These are phyloP conservation scores for Pholiota molesta DNA, from an alignment of 768 basidiomycete species.

Conservation along the genomic window DNA sequence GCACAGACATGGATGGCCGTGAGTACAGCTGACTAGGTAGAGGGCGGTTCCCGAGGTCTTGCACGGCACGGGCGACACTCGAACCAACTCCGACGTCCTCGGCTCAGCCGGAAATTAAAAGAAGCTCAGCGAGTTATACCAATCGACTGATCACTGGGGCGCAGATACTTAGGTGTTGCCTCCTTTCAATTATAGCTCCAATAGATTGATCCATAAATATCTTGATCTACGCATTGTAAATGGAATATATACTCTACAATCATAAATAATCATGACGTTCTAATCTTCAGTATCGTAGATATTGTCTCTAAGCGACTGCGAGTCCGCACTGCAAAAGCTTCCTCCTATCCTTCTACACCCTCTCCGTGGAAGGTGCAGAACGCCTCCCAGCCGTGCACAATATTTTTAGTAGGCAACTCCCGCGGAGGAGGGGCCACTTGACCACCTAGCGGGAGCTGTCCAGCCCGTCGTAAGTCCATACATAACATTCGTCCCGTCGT, in stretches of 20 bases:
- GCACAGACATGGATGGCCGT: too few species aligned
- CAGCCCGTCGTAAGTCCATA: background rate
- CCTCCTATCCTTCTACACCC: background rate
- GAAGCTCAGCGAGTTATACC: too few species aligned
- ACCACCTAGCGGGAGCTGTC: background rate
- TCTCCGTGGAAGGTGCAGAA: background rate
- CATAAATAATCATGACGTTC: background rate
- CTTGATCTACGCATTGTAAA: too few species aligned
- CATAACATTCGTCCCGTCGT: background rate
- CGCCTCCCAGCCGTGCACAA: background rate
- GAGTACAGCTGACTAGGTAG: too few species aligned
- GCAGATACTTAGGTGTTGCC: background rate
- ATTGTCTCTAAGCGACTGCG: slow-evolving; percentile 9
- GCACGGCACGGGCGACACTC: too few species aligned
- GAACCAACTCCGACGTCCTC: too few species aligned
- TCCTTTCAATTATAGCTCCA: background rate
- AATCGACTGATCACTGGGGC: too few species aligned
- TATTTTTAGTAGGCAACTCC: background rate
- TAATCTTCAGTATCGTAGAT: slow-evolving; percentile 4
- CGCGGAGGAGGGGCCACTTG: background rate
- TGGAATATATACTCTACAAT: background rate
- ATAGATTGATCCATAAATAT: too few species aligned
- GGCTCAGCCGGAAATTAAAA: too few species aligned
- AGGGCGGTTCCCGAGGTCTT: too few species aligned
- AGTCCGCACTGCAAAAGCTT: slow-evolving; percentile 1